A percentile compares a stretch with the other conserved stretches of the same genome.
Conservation (phyloP, 352 stramenopile genomes). For the Elongisporangium senticosum region DNA sequence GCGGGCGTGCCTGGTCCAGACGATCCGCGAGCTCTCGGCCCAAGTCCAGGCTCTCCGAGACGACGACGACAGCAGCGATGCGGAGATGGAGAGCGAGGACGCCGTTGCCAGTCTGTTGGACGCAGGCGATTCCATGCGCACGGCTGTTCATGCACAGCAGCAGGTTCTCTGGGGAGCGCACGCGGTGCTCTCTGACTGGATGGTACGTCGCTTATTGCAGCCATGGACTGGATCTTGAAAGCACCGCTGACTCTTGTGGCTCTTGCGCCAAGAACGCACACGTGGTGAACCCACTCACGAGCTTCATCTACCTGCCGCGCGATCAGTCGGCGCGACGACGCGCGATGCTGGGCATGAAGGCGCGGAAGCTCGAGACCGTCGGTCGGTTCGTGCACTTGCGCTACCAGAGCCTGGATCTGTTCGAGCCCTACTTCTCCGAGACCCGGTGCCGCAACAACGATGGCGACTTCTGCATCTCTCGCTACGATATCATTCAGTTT, state of each 20-base stretch:
- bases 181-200: not conserved
- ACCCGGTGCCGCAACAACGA: conserved; percentile 28
- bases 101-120: not conserved
- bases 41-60: not conserved
- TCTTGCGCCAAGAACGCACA: not conserved
- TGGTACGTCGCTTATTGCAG: not conserved
- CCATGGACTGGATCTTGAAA: too few relatives aligned
- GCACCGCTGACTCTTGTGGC: not conserved
- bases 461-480: conserved; percentile 36
- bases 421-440: conserved; percentile 29
- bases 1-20: not conserved
- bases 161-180: not conserved
- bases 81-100: not conserved
- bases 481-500: conserved; percentile 44
- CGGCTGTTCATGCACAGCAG: not conserved
- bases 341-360: conserved; percentile 26
- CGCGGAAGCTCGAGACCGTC: conserved; percentile 17
- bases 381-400: conserved; percentile 36
- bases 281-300: not conserved
- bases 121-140: not conserved
- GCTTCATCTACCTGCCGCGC: conserved; percentile 33
- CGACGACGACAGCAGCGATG: not conserved
- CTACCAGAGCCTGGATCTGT: conserved; percentile 25
- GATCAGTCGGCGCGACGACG: conserved; percentile 21
- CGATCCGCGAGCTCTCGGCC: not conserved